A percentile compares a stretch with the other conserved stretches of the same genome.
These are phyloP conservation scores for Aegilops longissima DNA, from an alignment of 176 grass and related monocot species.

Conservation along the genomic window DNA sequence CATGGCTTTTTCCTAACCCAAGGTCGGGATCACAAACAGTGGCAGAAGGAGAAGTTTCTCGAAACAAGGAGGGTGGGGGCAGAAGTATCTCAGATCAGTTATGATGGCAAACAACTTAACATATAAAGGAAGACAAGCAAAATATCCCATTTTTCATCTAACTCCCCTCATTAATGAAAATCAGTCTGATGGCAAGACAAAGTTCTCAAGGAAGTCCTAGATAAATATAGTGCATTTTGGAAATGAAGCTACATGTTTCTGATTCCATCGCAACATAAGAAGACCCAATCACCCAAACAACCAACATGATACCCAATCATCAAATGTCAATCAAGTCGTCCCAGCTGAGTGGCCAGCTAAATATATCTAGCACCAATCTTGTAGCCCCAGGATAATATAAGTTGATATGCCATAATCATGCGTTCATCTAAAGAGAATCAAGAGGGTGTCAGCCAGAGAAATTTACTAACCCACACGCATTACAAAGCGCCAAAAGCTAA, in stretches of 20 bases:
- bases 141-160: neutral
- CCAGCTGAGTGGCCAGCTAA: neutral
- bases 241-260: neutral
- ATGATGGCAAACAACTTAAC: neutral
- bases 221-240: neutral
- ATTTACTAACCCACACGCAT: neutral
- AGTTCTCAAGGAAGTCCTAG: neutral
- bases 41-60: neutral
- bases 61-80: neutral
- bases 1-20: neutral
- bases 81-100: neutral
- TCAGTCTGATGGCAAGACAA: neutral
- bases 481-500: slow-evolving; percentile 8
- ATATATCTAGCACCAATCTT: neutral
- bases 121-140: slow-evolving; percentile 12
- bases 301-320: neutral
- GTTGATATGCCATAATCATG: slow-evolving; percentile 7
- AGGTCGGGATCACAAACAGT: neutral
- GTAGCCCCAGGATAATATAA: slow-evolving; percentile 10
- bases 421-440: neutral
- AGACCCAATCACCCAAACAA: neutral
- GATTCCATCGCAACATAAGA: neutral
- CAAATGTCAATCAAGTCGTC: neutral
- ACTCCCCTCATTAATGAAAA: neutral
- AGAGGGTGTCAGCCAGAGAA: neutral